phyloP scores from a whole-genome alignment of 2,329 filamentous ascomycete genomes.

The Fusarium sp. region DNA sequence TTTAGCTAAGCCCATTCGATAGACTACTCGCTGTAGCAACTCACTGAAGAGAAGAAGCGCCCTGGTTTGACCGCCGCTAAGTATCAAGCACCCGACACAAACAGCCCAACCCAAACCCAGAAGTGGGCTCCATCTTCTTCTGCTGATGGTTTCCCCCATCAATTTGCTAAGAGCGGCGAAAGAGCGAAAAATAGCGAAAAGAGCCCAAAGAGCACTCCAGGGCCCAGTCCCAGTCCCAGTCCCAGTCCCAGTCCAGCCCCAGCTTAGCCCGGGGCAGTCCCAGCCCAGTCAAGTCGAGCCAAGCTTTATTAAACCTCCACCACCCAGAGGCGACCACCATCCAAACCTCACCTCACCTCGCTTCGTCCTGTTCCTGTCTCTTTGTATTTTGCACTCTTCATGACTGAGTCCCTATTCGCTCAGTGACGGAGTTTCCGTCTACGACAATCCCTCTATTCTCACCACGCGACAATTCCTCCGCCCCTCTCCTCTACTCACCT shows the following conservation, averaged over 20 bases:
- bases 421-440: constrained; percentile 47
- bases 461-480: constrained; percentile 21
- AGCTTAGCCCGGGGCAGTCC: constrained; percentile 25
- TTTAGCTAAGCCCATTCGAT: neutral
- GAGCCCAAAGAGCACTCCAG: constrained; percentile 2
- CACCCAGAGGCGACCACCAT: constrained; percentile 41
- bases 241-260: constrained; percentile 39
- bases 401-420: constrained; percentile 45
- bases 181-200: neutral
- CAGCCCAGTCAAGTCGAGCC: constrained; percentile 23
- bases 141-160: constrained; percentile 20
- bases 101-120: constrained; percentile 14
- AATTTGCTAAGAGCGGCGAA: constrained; percentile 29
- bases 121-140: constrained; percentile 23
- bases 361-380: constrained; percentile 29
- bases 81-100: too few relatives aligned
- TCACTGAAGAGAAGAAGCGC: constrained; percentile 9
- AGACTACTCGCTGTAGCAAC: constrained; percentile 17
- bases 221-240: constrained; percentile 40
- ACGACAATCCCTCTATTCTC: constrained; percentile 24
- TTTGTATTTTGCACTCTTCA: constrained; percentile 32
- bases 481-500: constrained; percentile 2
- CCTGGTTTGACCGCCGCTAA: too few relatives aligned
- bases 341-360: constrained; percentile 35
- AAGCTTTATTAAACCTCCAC: constrained; percentile 41